Base-by-base conservation (phyloP, 2,329 filamentous ascomycete genomes). In the Ophiosphaerella korrae region DNA sequence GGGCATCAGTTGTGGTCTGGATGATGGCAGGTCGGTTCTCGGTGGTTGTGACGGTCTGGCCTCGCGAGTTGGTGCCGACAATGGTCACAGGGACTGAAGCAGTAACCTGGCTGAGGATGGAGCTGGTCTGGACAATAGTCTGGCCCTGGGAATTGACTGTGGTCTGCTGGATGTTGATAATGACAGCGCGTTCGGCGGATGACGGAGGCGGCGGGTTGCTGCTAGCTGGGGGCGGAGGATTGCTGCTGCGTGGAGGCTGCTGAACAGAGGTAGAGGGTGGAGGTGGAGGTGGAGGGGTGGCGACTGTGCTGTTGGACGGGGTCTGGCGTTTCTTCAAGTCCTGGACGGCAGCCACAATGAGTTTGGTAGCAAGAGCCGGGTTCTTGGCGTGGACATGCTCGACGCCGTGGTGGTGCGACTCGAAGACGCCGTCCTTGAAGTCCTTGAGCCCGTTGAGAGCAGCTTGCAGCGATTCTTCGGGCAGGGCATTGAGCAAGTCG, bases 381-480 rank as follows among this genome's bases (percentile, higher is more conserved):
- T 89, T 81, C 57, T 82, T 80, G 37, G 78, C 76, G 73, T 85
- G 82, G 24, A 88, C 79, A 31, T 81, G 83, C 69, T 88, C 83
- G 47, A 88, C 78, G 23, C 86, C 86, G 9, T 80, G 77, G 58
- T 79, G 80, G 64, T 88, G 87, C 56, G 84, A 83, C 56, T 83
- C 80, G 70, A 86, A 89, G 48, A 89, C 80, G 51, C 87, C 88
- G 66, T 89, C 82, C 67, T 85, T 82, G 74, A 86, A 90, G 65
- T 84, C 83, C 41, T 81, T 79, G 39, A 83, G 81, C 54, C 80
- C 77, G 70, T 89, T 85, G 29, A 92, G 78, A 45, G 88, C 82
- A 40, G 82, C 81, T 70, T 90, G 86, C 46, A 92, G 76, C 36
- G 83, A 80, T 42, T 83, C 78, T 47, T 81, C 80, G 18, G 86